Base-by-base conservation (phyloP, 306 rosid genomes). In the Vigna unguiculata region DNA sequence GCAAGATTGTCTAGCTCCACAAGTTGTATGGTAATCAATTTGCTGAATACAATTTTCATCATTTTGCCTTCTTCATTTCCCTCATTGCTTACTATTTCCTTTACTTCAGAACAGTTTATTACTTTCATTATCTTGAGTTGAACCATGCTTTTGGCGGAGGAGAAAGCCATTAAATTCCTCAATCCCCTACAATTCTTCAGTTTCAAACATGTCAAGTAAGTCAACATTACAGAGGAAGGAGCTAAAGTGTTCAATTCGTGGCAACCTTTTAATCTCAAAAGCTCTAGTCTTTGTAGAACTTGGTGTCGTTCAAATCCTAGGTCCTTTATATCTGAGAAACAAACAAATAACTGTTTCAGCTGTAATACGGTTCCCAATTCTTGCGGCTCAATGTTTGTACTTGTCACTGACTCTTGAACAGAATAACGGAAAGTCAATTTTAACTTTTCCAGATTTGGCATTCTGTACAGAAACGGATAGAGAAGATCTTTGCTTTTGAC, bases 101-200 rank as follows among this genome's bases (percentile, higher is more conserved):
- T 0, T 13, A 79, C 7, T 0, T 0, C 0, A 14, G 0, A 0
- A 53, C 83, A 79, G 0, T 1, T 0, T 0, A 0, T 19, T 2
- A 79, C 32, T 72, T 41, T 63, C 74, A 79, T 10, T 0, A 67
- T 36, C 1, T 1, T 51, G 2, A 79, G 83, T 63, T 72, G 78
- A 62, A 63, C 73, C 74, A 79, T 52, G 24, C 78, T 71, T 54
- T 72, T 52, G 11, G 78, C 78, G 0, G 60, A 63, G 0, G 83
- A 79, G 24, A 13, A 22, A 53, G 59, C 48, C 73, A 63, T 38
- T 53, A 79, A 6, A 19, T 40, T 49, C 2, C 0, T 1, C 15
- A 79, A 41, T 41, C 4, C 3, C 0, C 0, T 0, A 63, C 83
- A 79, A 2, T 0, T 0, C 0, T 0, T 0, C 20, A 79, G 41